These are phyloP conservation scores for Solanum dulcamara DNA, from an alignment of 257 asterid genomes.

Conservation along the genomic window DNA sequence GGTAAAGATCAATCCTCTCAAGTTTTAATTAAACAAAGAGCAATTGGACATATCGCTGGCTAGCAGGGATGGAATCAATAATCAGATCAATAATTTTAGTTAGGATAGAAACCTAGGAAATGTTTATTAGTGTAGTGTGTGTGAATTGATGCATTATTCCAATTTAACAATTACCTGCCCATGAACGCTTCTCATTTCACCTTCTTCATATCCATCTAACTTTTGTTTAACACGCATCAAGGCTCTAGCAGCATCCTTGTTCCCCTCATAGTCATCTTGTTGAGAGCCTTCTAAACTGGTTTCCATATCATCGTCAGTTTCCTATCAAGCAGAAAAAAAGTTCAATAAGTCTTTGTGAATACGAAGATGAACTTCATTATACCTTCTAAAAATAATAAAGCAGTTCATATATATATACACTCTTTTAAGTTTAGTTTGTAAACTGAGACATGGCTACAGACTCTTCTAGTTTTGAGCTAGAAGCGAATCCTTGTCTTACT, in stretches of 20 bases:
- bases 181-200: constrained; percentile 89
- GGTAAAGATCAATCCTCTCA: background rate
- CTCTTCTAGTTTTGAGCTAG: background rate
- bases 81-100: background rate
- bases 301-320: constrained; percentile 62
- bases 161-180: constrained; percentile 61
- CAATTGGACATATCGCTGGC: background rate
- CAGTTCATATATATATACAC: background rate
- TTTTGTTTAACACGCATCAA: constrained; percentile 94
- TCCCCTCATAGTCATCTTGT: constrained; percentile 76
- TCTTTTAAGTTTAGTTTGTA: background rate
- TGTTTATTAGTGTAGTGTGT: background rate
- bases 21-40: background rate
- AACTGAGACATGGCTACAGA: background rate
- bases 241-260: constrained; percentile 98
- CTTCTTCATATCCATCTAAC: constrained; percentile 98
- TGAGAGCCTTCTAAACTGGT: constrained; percentile 61
- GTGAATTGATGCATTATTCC: background rate
- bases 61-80: background rate
- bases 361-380: background rate
- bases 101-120: background rate
- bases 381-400: background rate
- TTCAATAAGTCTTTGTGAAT: background rate
- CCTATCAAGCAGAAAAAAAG: constrained; percentile 25
- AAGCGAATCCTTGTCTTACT: background rate